Conservation (phyloP, 1,139 yeast genomes). For the Geotrichum reessii region DNA sequence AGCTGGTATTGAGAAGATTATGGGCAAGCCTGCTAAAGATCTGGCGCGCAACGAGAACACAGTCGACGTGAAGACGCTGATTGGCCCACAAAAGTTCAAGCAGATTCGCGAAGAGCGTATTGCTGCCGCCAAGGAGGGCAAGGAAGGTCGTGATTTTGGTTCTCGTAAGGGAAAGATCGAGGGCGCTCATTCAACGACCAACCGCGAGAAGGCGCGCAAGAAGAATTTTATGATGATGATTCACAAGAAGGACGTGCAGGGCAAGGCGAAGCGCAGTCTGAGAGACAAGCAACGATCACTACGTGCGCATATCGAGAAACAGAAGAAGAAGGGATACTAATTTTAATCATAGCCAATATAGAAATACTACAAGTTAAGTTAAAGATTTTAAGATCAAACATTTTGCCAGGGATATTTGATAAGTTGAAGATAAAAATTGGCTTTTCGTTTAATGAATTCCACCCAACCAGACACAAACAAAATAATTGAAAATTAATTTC, state of each 20-base stretch:
- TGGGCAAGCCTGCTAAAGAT: conserved; percentile 49
- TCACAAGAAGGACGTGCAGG: conserved; percentile 89
- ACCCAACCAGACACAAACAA: neutral
- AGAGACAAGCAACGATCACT: conserved; percentile 85
- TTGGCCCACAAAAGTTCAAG: conserved; percentile 83
- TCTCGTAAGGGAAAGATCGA: conserved; percentile 68
- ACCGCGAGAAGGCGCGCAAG: conserved; percentile 92
- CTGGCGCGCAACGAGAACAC: conserved; percentile 58
- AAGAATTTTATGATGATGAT: conserved; percentile 99
- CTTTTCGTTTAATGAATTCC: neutral
- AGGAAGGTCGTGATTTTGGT: conserved; percentile 89
- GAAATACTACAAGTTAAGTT: neutral
- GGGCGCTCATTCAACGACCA: conserved; percentile 80
- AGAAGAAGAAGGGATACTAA: conserved; percentile 67
- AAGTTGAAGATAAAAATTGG: neutral
- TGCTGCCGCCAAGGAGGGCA: conserved; percentile 82
- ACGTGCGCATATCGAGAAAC: conserved; percentile 80
- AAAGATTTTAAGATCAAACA: neutral
- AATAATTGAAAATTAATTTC: neutral
- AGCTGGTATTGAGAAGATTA: conserved; percentile 74
- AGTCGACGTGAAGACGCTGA: conserved; percentile 71
- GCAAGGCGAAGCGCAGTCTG: conserved; percentile 83
- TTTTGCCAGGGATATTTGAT: neutral
- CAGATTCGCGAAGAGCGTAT: conserved; percentile 84
- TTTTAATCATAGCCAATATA: neutral